Evolutionary conservation across 1,284 basidiomycete genomes (phyloP).

Genomic region (Golubevia pallescens): DNA sequence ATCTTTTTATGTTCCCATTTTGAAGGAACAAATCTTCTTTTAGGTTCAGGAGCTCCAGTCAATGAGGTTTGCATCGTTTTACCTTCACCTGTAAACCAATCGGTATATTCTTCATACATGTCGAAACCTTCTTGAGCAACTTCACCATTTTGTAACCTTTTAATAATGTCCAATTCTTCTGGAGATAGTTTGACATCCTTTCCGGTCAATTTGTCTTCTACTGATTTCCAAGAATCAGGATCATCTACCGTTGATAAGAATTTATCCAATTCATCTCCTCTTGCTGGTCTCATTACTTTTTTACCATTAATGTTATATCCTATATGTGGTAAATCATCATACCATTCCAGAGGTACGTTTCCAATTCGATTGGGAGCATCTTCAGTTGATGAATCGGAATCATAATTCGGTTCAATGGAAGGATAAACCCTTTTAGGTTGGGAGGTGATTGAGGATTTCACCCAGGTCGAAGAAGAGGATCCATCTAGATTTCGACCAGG

Average conservation of each 20-base stretch:
- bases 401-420: conserved; percentile 55
- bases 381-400: conserved; percentile 61
- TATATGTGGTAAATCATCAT: conserved; percentile 63
- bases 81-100: conserved; percentile 60
- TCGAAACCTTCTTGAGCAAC: conserved; percentile 60
- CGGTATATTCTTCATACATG: conserved; percentile 53
- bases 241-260: conserved; percentile 62
- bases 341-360: conserved; percentile 62
- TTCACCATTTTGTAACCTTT: conserved; percentile 56
- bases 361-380: conserved; percentile 58
- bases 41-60: conserved; percentile 54
- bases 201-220: conserved; percentile 47
- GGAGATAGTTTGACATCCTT: conserved; percentile 51
- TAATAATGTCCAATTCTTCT: conserved; percentile 62
- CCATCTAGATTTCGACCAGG: conserved; percentile 50
- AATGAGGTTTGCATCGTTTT: conserved; percentile 54
- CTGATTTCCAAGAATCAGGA: conserved; percentile 59
- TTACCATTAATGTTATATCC: conserved; percentile 61
- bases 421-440: conserved; percentile 57
- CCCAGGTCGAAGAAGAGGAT: conserved; percentile 38
- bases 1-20: conserved; percentile 65
- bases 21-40: conserved; percentile 58
- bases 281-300: conserved; percentile 58
- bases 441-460: conserved; percentile 45
- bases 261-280: conserved; percentile 60